A percentile compares a stretch with the other conserved stretches of the same genome.
phyloP scores from a whole-genome alignment of 2,329 filamentous ascomycete species.

The Pleurostoma richardsiae region DNA sequence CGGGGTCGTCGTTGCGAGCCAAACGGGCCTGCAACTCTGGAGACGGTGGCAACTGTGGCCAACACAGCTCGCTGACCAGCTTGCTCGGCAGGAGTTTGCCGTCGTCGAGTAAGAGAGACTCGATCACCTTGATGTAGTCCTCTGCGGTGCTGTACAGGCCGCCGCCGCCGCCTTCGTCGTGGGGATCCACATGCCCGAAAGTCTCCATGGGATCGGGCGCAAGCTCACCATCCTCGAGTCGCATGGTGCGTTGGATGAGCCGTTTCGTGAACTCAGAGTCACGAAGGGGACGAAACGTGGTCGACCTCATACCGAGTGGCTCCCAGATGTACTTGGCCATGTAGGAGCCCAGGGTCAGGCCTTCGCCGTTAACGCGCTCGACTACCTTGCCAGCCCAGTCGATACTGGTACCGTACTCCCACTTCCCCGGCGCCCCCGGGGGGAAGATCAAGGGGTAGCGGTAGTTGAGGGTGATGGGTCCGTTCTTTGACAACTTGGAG shows the following conservation, averaged over 20 bases:
- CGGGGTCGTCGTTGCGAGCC: background rate
- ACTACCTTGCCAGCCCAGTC: constrained; percentile 23
- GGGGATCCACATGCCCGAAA: constrained; percentile 1
- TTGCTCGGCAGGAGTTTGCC: constrained; percentile 9
- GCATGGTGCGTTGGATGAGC: background rate
- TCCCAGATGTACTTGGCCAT: constrained; percentile 14
- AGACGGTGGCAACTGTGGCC: background rate
- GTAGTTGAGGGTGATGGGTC: background rate
- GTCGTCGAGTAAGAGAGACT: constrained; percentile 16
- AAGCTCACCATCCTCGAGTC: background rate
- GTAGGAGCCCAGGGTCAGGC: constrained; percentile 15
- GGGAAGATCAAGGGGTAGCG: constrained; percentile 16
- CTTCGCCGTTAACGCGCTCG: constrained; percentile 11
- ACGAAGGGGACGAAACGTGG: constrained; percentile 17
- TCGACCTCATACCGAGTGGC: constrained; percentile 10
- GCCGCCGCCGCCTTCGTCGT: constrained; percentile 18
- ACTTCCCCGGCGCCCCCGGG: constrained; percentile 16
- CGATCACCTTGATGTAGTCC: constrained; percentile 12
- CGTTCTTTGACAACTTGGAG: background rate
- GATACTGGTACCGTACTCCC: constrained; percentile 20
- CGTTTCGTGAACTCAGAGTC: background rate
- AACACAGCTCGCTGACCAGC: background rate
- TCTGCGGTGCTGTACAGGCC: constrained; percentile 12
- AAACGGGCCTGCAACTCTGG: background rate
- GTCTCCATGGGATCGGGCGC: background rate